A percentile compares a stretch with the other conserved stretches of the same genome.
These are phyloP conservation scores for Capsicum rhomboideum DNA, from an alignment of 257 asterid genomes.

Conservation along the genomic window DNA sequence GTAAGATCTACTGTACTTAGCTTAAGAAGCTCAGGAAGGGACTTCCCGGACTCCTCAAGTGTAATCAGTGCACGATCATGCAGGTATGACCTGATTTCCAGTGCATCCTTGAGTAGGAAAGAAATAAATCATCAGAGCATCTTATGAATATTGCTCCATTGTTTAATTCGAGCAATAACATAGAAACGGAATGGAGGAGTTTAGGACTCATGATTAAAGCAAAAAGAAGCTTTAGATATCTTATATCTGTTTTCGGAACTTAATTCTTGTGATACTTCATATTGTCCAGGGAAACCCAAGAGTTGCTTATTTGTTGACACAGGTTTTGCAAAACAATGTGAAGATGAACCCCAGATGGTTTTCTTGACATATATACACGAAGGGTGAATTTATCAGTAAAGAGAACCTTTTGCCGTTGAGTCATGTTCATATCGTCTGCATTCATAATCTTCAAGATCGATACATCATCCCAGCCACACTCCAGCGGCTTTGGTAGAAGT, in stretches of 20 bases:
- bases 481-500: constrained; percentile 48
- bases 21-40: constrained; percentile 52
- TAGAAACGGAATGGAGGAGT: background rate
- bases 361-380: background rate
- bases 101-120: constrained; percentile 45
- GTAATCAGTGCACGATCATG: constrained; percentile 56
- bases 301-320: background rate
- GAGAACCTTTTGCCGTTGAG: constrained; percentile 60
- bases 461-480: constrained; percentile 82
- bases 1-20: constrained; percentile 36
- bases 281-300: background rate
- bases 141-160: background rate
- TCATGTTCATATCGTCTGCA: constrained; percentile 60
- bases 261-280: background rate
- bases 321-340: background rate
- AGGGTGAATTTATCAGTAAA: background rate
- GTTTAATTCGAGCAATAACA: background rate
- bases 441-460: constrained; percentile 77
- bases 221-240: background rate
- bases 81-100: constrained; percentile 69
- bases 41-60: constrained; percentile 45
- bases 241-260: background rate
- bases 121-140: background rate
- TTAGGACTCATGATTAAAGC: too few species aligned
- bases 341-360: background rate